Conservation (phyloP, 1,139 yeast genomes). For the Candida sp. region DNA sequence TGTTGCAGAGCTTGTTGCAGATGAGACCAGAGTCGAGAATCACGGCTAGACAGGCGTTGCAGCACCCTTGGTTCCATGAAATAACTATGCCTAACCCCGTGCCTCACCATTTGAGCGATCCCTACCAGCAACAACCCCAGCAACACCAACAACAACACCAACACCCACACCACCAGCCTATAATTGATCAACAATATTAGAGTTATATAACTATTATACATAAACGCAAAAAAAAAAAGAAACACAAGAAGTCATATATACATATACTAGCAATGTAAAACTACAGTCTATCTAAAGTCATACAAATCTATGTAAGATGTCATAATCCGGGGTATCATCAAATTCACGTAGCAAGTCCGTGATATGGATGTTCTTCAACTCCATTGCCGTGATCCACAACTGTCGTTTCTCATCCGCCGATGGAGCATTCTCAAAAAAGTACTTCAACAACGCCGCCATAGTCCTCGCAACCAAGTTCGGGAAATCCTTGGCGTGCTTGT, state of each 20-base stretch:
- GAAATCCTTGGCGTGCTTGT: background rate
- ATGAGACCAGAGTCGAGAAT: slow-evolving; percentile 93
- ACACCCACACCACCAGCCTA: slow-evolving; percentile 16
- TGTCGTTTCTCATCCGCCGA: slow-evolving; percentile 7
- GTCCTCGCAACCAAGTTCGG: slow-evolving; percentile 1
- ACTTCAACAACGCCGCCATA: slow-evolving; percentile 4
- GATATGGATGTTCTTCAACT: slow-evolving; percentile 10
- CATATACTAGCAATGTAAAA: background rate
- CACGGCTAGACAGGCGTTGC: slow-evolving; percentile 90
- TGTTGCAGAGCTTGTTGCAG: slow-evolving; percentile 78
- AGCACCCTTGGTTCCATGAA: slow-evolving; percentile 96
- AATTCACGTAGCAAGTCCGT: slow-evolving; percentile 9
- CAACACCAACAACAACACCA: slow-evolving; percentile 21
- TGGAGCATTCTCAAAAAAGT: slow-evolving; percentile 4
- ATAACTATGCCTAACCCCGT: slow-evolving; percentile 51
- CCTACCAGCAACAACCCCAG: slow-evolving; percentile 40
- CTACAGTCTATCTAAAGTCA: too few species aligned
- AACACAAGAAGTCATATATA: background rate
- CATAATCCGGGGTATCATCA: slow-evolving; percentile 10
- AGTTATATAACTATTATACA: slow-evolving; percentile 4
- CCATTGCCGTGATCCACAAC: slow-evolving; percentile 12
- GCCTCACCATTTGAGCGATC: slow-evolving; percentile 37
- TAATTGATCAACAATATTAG: slow-evolving; percentile 17
- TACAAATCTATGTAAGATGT: slow-evolving; percentile 9
- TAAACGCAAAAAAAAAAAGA: background rate